phyloP scores from a whole-genome alignment of 2,329 filamentous ascomycete species.

The Pseudogymnoascus sp. region DNA sequence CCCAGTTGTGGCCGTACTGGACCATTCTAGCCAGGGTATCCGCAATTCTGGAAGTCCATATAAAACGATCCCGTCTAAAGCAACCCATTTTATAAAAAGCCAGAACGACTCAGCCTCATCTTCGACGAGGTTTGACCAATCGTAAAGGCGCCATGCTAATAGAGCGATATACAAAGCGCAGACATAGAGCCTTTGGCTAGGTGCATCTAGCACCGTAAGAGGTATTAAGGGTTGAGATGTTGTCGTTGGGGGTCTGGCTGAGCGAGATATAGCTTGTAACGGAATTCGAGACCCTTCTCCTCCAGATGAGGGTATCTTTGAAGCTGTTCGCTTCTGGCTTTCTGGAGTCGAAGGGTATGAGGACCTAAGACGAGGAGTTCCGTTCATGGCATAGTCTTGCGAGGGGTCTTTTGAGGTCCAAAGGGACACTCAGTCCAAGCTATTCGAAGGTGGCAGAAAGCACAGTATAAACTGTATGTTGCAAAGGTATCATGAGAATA shows the following conservation, averaged over 20 bases:
- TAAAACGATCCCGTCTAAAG: constrained; percentile 67
- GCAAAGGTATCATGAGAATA: not conserved
- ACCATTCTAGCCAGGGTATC: constrained; percentile 96
- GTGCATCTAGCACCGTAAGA: constrained; percentile 73
- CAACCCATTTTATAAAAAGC: constrained; percentile 89
- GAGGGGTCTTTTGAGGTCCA: constrained; percentile 6
- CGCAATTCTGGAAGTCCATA: constrained; percentile 79
- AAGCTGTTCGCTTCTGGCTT: constrained; percentile 32
- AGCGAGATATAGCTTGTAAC: constrained; percentile 24
- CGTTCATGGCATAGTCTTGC: constrained; percentile 54
- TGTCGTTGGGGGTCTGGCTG: constrained; percentile 14
- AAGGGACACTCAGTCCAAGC: constrained; percentile 6
- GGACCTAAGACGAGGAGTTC: constrained; percentile 74
- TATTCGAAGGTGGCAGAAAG: not conserved
- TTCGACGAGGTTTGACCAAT: constrained; percentile 71
- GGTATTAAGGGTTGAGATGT: constrained; percentile 62
- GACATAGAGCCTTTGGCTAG: constrained; percentile 83
- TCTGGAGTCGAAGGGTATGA: constrained; percentile 71
- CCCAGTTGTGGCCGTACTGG: constrained; percentile 61
- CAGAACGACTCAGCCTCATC: constrained; percentile 81
- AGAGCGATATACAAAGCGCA: constrained; percentile 70
- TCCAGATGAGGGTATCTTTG: constrained; percentile 26
- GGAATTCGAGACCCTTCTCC: constrained; percentile 18
- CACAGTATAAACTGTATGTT: not conserved
- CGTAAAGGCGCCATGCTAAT: constrained; percentile 76